Percentiles rank a stretch among this genome's conserved stretches.
Conservation (phyloP, 2,329 filamentous ascomycete genomes). For the Botrytis fragariae region DNA sequence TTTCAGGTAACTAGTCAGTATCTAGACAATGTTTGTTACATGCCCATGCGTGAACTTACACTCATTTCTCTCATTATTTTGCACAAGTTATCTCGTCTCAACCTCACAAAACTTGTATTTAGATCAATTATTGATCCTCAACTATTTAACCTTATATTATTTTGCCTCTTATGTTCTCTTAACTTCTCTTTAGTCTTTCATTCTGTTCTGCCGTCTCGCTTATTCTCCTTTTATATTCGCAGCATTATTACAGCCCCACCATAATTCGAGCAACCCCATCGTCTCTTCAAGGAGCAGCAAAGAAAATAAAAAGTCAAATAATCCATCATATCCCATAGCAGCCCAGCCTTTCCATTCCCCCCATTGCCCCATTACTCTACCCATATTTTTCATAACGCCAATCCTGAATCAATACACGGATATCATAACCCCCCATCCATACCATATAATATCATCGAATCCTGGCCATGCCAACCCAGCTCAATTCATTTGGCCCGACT, state of each 20-base stretch:
- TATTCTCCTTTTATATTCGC: neutral
- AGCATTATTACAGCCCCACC: neutral
- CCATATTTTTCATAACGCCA: neutral
- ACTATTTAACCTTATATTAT: neutral
- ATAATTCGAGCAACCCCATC: neutral
- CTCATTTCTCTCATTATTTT: neutral
- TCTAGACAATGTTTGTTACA: neutral
- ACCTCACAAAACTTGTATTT: neutral
- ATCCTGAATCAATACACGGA: neutral
- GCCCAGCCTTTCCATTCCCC: neutral
- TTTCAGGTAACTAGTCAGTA: neutral
- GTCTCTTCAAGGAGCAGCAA: neutral
- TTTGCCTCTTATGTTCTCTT: neutral
- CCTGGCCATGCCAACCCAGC: neutral
- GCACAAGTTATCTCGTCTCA: neutral
- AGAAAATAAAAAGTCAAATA: neutral
- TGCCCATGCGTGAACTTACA: neutral
- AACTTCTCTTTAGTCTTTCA: neutral
- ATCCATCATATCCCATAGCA: neutral
- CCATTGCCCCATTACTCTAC: neutral
- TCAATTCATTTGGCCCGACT: neutral
- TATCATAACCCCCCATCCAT: neutral
- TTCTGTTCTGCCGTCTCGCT: neutral
- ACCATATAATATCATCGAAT: neutral
- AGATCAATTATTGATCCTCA: neutral